phyloP scores from a whole-genome alignment of 169 alveolate genomes.

The Plasmodium malariae region DNA sequence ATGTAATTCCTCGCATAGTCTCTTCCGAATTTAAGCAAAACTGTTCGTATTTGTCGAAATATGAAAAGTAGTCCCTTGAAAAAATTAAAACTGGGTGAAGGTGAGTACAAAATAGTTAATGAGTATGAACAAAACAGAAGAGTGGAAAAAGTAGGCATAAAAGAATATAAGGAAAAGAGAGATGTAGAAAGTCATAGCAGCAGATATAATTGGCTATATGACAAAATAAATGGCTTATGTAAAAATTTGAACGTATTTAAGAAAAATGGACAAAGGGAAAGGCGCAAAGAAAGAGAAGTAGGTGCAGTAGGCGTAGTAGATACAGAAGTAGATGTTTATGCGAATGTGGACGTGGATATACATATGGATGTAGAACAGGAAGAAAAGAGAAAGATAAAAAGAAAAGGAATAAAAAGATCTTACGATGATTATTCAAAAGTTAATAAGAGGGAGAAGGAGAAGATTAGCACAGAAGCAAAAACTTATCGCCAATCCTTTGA shows the following conservation, averaged over 20 bases:
- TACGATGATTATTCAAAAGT: slow-evolving; percentile 23
- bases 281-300: not conserved
- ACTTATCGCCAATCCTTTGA: slow-evolving; percentile 9
- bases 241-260: not conserved
- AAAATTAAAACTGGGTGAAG: slow-evolving; percentile 8
- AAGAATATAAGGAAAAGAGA: not conserved
- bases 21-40: not conserved
- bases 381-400: not conserved
- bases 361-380: slow-evolving; percentile 14
- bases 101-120: not conserved
- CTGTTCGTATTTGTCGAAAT: not conserved
- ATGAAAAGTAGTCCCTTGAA: slow-evolving; percentile 4
- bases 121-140: not conserved
- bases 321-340: not conserved
- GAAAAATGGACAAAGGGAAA: slow-evolving; percentile 2
- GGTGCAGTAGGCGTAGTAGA: not conserved
- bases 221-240: slow-evolving; percentile 37
- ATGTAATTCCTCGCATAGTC: not conserved
- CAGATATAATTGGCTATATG: slow-evolving; percentile 36
- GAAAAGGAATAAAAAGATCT: slow-evolving; percentile 7
- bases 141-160: not conserved
- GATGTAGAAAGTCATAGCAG: not conserved
- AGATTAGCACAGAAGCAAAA: not conserved
- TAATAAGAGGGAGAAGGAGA: not conserved
- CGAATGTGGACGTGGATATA: not conserved